Conservation (phyloP, 305 asterid genomes). For the Fraxinus paxiana region DNA sequence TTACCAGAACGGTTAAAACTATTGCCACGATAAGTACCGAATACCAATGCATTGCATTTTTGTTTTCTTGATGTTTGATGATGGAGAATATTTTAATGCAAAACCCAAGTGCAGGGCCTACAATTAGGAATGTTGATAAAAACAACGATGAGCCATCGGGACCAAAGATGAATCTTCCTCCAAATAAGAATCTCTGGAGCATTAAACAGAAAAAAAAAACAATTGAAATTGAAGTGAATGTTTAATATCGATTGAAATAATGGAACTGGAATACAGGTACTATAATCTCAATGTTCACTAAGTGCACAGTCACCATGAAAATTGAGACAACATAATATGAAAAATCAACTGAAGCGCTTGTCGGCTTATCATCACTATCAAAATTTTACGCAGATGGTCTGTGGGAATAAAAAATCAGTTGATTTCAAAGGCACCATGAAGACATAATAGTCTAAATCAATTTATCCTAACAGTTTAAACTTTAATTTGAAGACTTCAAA, state of each 20-base stretch:
- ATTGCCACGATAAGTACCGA: conserved; percentile 40
- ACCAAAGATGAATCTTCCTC: conserved; percentile 77
- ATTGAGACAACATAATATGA: not conserved
- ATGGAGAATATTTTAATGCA: conserved; percentile 39
- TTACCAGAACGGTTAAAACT: conserved; percentile 41
- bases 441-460: not conserved
- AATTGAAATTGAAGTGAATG: not conserved
- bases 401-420: not conserved
- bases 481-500: not conserved
- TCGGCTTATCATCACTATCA: not conserved
- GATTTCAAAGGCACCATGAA: not conserved
- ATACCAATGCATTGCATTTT: conserved; percentile 40
- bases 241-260: not conserved
- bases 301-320: not conserved
- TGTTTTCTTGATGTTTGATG: conserved; percentile 37
- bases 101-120: conserved; percentile 55
- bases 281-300: not conserved
- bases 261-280: not conserved
- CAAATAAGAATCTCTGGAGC: conserved; percentile 62
- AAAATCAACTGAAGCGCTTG: not conserved
- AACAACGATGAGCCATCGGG: conserved; percentile 59
- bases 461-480: not conserved
- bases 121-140: conserved; percentile 43
- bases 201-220: not conserved
- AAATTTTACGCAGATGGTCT: not conserved